A percentile compares a stretch with the other conserved stretches of the same genome.
These are phyloP conservation scores for Leucocoprinus sp. DNA, from an alignment of 768 basidiomycete genomes.

Conservation along the genomic window DNA sequence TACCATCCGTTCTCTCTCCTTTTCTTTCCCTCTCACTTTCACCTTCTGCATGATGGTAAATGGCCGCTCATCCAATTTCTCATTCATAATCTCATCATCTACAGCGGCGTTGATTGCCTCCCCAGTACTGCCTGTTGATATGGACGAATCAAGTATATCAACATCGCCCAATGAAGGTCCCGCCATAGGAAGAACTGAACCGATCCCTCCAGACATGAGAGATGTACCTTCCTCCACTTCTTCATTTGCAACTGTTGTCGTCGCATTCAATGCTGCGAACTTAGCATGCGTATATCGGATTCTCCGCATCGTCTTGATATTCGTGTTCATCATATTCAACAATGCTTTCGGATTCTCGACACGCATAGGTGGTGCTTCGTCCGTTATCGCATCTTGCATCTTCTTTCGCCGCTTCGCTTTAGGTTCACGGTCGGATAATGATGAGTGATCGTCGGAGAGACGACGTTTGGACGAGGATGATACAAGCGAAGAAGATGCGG, in stretches of 20 bases:
- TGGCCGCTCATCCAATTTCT: conserved; percentile 52
- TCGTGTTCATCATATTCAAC: conserved; percentile 64
- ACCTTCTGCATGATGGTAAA: conserved; percentile 34
- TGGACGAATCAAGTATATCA: conserved; percentile 13
- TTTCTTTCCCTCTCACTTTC: conserved; percentile 19
- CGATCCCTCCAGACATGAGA: conserved; percentile 19
- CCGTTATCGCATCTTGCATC: neutral
- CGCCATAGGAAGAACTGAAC: neutral
- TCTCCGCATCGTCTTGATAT: conserved; percentile 67
- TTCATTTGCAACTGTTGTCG: conserved; percentile 21
- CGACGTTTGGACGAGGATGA: neutral
- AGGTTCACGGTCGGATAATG: conserved; percentile 9
- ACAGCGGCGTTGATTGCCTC: conserved; percentile 18
- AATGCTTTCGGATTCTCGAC: conserved; percentile 38
- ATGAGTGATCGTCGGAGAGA: neutral
- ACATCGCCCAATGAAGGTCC: conserved; percentile 12
- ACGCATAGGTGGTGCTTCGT: conserved; percentile 8
- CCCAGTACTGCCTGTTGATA: conserved; percentile 9
- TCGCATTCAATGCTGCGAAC: conserved; percentile 48
- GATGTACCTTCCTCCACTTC: conserved; percentile 32
- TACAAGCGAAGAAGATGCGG: neutral
- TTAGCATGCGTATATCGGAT: conserved; percentile 67
- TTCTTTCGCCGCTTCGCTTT: conserved; percentile 12
- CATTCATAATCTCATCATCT: conserved; percentile 31
- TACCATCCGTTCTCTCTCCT: conserved; percentile 12